Evolutionary conservation across 2,329 filamentous ascomycete genomes (phyloP).

Genomic region (Talaromyces sp.): DNA sequence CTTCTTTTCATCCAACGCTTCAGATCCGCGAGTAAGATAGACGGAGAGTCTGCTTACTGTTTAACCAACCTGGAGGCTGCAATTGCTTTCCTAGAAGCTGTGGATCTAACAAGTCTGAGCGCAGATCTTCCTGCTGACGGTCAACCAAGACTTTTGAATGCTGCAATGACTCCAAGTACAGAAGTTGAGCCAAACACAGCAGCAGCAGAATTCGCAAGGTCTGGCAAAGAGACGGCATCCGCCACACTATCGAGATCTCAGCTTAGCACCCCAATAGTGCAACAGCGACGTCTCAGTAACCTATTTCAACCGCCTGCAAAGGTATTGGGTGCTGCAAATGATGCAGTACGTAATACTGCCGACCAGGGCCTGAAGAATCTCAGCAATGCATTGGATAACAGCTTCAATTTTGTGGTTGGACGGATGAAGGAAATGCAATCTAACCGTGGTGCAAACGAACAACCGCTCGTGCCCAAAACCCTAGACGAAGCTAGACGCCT

Average conservation of each 20-base stretch:
- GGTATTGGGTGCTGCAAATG: constrained; percentile 74
- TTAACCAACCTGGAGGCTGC: constrained; percentile 93
- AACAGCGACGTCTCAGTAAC: constrained; percentile 75
- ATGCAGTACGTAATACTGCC: constrained; percentile 78
- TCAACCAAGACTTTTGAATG: constrained; percentile 52
- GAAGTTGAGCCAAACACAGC: constrained; percentile 23
- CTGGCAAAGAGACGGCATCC: constrained; percentile 25
- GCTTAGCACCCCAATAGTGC: constrained; percentile 35
- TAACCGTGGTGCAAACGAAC: constrained; percentile 42
- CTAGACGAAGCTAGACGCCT: constrained; percentile 88
- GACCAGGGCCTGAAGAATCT: constrained; percentile 92
- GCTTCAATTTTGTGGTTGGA: constrained; percentile 88
- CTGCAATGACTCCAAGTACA: constrained; percentile 17
- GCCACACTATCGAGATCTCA: constrained; percentile 28
- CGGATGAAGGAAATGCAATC: constrained; percentile 65
- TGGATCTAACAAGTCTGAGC: constrained; percentile 83
- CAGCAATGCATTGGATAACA: constrained; percentile 81
- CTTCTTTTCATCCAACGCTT: constrained; percentile 93
- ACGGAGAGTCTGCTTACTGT: constrained; percentile 93
- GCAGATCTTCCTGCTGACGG: constrained; percentile 70
- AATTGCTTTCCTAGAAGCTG: constrained; percentile 89
- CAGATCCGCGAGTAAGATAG: constrained; percentile 75
- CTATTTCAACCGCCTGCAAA: constrained; percentile 79
- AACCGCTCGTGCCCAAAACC: constrained; percentile 68
- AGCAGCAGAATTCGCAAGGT: constrained; percentile 24